Base-by-base conservation (phyloP, 495 filamentous ascomycete species). In the Geoglossum glabrum region DNA sequence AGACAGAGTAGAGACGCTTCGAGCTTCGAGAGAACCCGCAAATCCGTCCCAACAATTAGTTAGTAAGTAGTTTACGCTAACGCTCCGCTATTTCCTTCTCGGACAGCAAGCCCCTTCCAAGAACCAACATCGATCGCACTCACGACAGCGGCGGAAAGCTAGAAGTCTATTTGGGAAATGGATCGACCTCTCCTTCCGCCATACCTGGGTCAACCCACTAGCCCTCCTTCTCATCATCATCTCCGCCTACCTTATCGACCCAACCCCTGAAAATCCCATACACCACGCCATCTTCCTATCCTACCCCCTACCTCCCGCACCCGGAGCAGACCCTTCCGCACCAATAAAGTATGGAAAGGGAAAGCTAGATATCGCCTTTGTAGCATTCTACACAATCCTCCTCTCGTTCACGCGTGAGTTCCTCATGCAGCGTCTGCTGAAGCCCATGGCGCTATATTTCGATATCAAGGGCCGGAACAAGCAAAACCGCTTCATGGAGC, bases 331-430 rank as follows among this genome's bases (percentile, higher is more conserved):
- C 60, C 69, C 70, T 38, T 72, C 69, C 47, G 73, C 77, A 28
- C 75, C 76, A 1, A 71, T 73, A 55, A 85, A 90, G 69, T 98
- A 96, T 71, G 92, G 86, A 63, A 98, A 98, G 66, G 92, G 92
- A 9, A 72, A 66, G 40, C 81, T 80, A 69, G 90, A 97, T 68
- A 76, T 95, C 55, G 80, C 82, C 23, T 92, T 97, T 62, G 86
- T 96, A 34, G 73, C 79, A 51, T 96, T 95, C 72, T 95, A 96
- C 73, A 92, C 78, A 31, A 72, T 95, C 45, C 79, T 96, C 31
- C 75, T 97, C 55, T 85, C 83, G 46, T 97, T 97, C 70, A 93
- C 87, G 25, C 90, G 90, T 61, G 90, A 97, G 67, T 95, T 96
- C 70, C 73, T 94, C 66, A 95, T 97, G 90, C 90, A 95, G 73